Evolutionary conservation across 805 yeast genomes (phyloP).

Genomic region (Sugiyamaella qingdaonensis): DNA sequence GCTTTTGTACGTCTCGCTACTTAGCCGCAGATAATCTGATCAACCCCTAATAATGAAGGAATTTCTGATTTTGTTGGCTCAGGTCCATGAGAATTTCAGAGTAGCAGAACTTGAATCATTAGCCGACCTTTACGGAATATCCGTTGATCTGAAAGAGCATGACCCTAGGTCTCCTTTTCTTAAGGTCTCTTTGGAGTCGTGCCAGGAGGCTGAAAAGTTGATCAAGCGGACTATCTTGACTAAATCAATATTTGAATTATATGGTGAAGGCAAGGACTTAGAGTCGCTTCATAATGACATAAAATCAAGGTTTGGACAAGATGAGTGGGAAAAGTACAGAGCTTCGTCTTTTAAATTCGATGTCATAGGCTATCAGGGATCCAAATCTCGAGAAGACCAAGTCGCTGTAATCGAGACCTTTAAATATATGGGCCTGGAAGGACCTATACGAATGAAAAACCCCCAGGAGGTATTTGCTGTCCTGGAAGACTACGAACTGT

Average conservation of each 20-base stretch:
- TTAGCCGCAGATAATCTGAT: neutral
- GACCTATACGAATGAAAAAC: slow-evolving; percentile 70
- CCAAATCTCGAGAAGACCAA: slow-evolving; percentile 47
- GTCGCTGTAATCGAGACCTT: slow-evolving; percentile 68
- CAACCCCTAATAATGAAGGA: slow-evolving; percentile 19
- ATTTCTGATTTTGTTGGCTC: slow-evolving; percentile 81
- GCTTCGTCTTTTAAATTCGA: slow-evolving; percentile 72
- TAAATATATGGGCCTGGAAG: slow-evolving; percentile 63
- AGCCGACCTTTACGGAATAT: slow-evolving; percentile 58
- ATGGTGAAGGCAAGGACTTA: slow-evolving; percentile 64
- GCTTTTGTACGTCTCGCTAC: neutral
- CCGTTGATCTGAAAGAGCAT: slow-evolving; percentile 35
- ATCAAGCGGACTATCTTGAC: slow-evolving; percentile 65
- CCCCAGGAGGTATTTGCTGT: slow-evolving; percentile 70
- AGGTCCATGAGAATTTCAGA: slow-evolving; percentile 74
- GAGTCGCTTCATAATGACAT: slow-evolving; percentile 56
- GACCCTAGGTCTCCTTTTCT: slow-evolving; percentile 62
- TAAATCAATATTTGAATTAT: slow-evolving; percentile 75
- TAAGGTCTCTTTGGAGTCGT: slow-evolving; percentile 60
- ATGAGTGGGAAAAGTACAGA: slow-evolving; percentile 36
- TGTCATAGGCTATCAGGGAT: slow-evolving; percentile 71
- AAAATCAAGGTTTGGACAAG: slow-evolving; percentile 30
- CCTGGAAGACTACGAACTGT: slow-evolving; percentile 61
- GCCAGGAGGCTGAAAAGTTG: slow-evolving; percentile 60
- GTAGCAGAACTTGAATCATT: slow-evolving; percentile 79